Percentiles rank a stretch among this genome's conserved stretches.
Conservation (phyloP, 2,329 filamentous ascomycete genomes). For the Fusarium anthophilum region DNA sequence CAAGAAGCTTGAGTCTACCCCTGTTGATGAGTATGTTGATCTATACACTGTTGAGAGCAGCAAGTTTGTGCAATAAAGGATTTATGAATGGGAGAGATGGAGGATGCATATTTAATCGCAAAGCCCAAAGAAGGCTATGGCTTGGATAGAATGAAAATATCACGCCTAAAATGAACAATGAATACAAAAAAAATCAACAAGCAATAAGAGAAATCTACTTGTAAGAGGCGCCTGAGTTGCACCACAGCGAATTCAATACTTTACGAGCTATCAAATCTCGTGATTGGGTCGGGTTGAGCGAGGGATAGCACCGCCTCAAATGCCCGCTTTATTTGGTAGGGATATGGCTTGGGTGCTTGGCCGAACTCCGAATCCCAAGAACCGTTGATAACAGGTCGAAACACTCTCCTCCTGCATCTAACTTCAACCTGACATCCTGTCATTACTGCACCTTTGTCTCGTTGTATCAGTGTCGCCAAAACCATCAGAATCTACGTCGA, state of each 20-base stretch:
- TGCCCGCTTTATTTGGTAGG: constrained; percentile 35
- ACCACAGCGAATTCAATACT: not conserved
- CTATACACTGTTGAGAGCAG: constrained; percentile 74
- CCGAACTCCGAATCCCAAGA: constrained; percentile 6
- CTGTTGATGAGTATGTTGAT: constrained; percentile 94
- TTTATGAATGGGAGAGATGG: constrained; percentile 1
- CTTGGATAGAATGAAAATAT: constrained; percentile 10
- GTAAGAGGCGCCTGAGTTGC: constrained; percentile 2
- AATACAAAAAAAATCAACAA: constrained; percentile 8
- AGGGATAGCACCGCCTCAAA: constrained; percentile 41
- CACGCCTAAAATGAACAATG: constrained; percentile 10
- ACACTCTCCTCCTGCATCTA: constrained; percentile 20
- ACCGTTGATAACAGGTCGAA: constrained; percentile 1
- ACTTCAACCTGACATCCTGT: constrained; percentile 12
- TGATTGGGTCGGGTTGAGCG: constrained; percentile 31
- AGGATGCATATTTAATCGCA: constrained; percentile 15
- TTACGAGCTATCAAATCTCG: constrained; percentile 8
- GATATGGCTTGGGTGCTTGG: constrained; percentile 7
- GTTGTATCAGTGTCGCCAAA: not conserved
- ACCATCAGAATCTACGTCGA: not conserved
- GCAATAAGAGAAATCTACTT: not conserved
- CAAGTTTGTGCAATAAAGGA: constrained; percentile 57
- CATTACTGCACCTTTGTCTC: constrained; percentile 8
- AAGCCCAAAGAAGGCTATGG: constrained; percentile 27
- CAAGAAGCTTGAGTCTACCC: constrained; percentile 78